A percentile compares a stretch with the other conserved stretches of the same genome.
phyloP scores from a whole-genome alignment of 148 eudicot genomes.

The Spergularia bocconei region DNA sequence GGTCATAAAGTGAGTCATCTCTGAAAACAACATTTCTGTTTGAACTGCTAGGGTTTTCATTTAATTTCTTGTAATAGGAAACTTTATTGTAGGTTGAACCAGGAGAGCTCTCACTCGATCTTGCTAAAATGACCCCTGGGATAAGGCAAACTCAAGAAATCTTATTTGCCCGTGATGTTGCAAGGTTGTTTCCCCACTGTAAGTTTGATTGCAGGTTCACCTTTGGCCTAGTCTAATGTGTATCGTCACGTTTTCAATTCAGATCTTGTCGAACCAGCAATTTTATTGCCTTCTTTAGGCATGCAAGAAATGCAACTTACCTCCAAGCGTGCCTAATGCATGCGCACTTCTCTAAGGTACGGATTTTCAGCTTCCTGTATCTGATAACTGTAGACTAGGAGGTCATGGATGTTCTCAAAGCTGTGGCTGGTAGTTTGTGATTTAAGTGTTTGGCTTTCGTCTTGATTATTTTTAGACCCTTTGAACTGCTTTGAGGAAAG shows the following conservation, averaged over 20 bases:
- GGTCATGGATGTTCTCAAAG: not conserved
- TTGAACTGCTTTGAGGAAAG: not conserved
- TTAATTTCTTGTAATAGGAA: constrained; percentile 26
- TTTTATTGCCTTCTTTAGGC: constrained; percentile 89
- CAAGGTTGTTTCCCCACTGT: constrained; percentile 53
- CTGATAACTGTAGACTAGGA: not conserved
- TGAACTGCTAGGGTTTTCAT: not conserved
- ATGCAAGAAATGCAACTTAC: constrained; percentile 84
- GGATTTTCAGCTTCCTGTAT: constrained; percentile 15
- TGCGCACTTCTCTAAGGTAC: constrained; percentile 97
- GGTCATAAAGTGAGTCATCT: constrained; percentile 83
- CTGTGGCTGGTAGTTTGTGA: not conserved
- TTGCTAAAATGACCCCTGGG: constrained; percentile 90
- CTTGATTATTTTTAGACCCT: not conserved
- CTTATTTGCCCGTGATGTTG: constrained; percentile 88
- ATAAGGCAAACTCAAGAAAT: constrained; percentile 89
- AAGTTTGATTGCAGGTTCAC: constrained; percentile 12
- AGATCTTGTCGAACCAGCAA: constrained; percentile 96
- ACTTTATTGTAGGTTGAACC: constrained; percentile 81
- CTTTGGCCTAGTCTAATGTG: constrained; percentile 29
- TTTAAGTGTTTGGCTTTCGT: not conserved
- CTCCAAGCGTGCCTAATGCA: constrained; percentile 98
- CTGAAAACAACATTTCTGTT: constrained; percentile 6
- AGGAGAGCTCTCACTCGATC: constrained; percentile 97
- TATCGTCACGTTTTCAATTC: constrained; percentile 28